A percentile compares a stretch with the other conserved stretches of the same genome.
Conservation (phyloP, 2,329 filamentous ascomycete genomes). For the Cladophialophora bantiana region DNA sequence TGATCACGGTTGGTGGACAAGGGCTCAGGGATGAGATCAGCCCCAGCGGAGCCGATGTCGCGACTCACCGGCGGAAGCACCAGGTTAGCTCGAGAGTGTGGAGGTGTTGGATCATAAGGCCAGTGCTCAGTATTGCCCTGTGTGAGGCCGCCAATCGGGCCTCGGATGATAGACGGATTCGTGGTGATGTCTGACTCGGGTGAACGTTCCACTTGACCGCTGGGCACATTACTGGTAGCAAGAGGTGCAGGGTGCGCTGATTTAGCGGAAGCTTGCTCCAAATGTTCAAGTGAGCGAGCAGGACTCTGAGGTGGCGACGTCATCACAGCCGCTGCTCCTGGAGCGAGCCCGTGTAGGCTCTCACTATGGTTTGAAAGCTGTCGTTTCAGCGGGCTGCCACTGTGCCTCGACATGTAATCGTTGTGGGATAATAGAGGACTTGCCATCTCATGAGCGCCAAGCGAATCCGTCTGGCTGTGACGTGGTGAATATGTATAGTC, state of each 20-base stretch:
- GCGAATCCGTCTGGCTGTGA: conserved; percentile 31
- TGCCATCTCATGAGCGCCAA: conserved; percentile 44
- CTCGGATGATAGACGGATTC: conserved; percentile 83
- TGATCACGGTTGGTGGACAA: conserved; percentile 46
- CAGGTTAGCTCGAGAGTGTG: conserved; percentile 46
- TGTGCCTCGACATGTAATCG: conserved; percentile 41
- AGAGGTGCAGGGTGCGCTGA: conserved; percentile 34
- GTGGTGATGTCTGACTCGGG: conserved; percentile 72
- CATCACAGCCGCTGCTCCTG: conserved; percentile 49
- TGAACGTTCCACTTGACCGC: conserved; percentile 34
- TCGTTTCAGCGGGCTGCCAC: conserved; percentile 57
- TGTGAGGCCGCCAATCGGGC: conserved; percentile 67
- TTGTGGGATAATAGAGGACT: conserved; percentile 29
- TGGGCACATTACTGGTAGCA: conserved; percentile 15
- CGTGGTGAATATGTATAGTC: conserved; percentile 29
- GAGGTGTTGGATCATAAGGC: conserved; percentile 64
- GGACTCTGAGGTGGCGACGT: conserved; percentile 63
- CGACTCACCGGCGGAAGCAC: conserved; percentile 47
- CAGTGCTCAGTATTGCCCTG: conserved; percentile 60
- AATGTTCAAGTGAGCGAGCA: conserved; percentile 23
- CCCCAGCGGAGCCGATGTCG: conserved; percentile 54
- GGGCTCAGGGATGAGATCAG: conserved; percentile 45
- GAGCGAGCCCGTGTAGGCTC: conserved; percentile 48
- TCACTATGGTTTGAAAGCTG: conserved; percentile 47
- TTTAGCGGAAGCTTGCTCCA: conserved; percentile 16